Base-by-base conservation (phyloP, 2,329 filamentous ascomycete species). In the Cladobotryum protrusum region DNA sequence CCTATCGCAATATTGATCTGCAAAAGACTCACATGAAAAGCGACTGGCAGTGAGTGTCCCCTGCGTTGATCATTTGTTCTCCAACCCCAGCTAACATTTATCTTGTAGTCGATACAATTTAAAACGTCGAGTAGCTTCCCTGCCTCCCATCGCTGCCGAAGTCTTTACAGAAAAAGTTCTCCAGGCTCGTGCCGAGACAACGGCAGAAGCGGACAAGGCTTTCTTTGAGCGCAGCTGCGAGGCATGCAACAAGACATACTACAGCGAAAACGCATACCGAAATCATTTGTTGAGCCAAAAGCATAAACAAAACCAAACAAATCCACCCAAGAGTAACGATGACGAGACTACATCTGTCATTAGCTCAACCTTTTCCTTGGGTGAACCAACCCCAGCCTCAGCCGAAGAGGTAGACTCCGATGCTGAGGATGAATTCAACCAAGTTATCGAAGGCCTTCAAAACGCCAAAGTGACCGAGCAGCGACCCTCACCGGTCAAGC, bases 21-120 rank as follows among this genome's bases (percentile, higher is more conserved):
- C 93, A 99, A 72, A 85, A 93, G 67, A 85, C 82, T 35, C 93
- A 99, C 67, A 99, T 99, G 93, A 90, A 93, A 69, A 93, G 86
- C 61, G 93, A 99, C 73, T 99, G 93, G 93, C 92, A 99, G 87
- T 93, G 78, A 73, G 88, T 84, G 5, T 14, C 24, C 9, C n/a
- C 7, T 3, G 13, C 11, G 4, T 17, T 14, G 12, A 9, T 29
- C 7, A 24, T 17, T 7, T 24, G 9, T 5, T 15, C 43, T 17
- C 11, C 39, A 29, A 52, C 47, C 9, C 11, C 41, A 2, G 24
- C 24, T 37, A 32, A 42, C 50, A 2, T 15, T n/a, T 35, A 15
- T 18, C 29, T n/a, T 48, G 32, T 52, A 93, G 88, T 69, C 85
- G 93, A 57, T 96, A 96, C 72, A 99, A 99, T 68, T 81, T 97